Base-by-base conservation (phyloP, 2,329 filamentous ascomycete genomes). In the Colletotrichum musae region DNA sequence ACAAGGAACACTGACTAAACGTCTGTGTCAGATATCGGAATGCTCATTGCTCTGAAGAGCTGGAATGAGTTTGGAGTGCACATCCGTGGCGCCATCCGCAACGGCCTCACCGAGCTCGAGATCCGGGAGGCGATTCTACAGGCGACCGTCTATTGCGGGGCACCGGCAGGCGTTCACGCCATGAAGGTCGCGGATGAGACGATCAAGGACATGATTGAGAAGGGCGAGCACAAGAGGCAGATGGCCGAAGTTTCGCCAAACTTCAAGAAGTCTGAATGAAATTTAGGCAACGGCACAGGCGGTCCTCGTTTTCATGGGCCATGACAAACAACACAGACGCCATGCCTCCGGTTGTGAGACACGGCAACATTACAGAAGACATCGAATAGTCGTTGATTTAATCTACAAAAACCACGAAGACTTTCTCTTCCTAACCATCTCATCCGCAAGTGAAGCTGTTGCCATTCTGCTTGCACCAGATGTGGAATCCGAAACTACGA, bases 31-130 rank as follows among this genome's bases (percentile, higher is more conserved):
- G 75, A 91, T 76, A 87, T 92, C 51, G 89, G 85, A 45, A 91
- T 92, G 85, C 81, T 92, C 53, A 88, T 87, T 76, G 88, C 87
- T 1, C 78, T 91, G 72, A 90, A 90, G 71, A 82, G 86, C 16
- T 82, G 82, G 39, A 83, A 85, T 0, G 90, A 92, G 74, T 81
- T 92, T 53, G 88, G 80, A 0, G 83, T 90, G 3, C 90, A 92
- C 74, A 81, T 89, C 15, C 82, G 88, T 26, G 89, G 89, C 1
- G 90, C 89, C 2, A 78, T 89, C 67, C 88, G 85, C 71, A 92
- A 92, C 72, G 90, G 89, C 0, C 77, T 88, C 10, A 87, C 82
- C 0, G 89, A 91, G 74, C 76, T 88, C 18, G 89, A 79, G 64
- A 76, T 78, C 15, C 80, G 88, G 16, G 89, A 92, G 78, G 85